Evolutionary conservation across 2,329 filamentous ascomycete species (phyloP).

Genomic region (Colletotrichum lindemuthianum): DNA sequence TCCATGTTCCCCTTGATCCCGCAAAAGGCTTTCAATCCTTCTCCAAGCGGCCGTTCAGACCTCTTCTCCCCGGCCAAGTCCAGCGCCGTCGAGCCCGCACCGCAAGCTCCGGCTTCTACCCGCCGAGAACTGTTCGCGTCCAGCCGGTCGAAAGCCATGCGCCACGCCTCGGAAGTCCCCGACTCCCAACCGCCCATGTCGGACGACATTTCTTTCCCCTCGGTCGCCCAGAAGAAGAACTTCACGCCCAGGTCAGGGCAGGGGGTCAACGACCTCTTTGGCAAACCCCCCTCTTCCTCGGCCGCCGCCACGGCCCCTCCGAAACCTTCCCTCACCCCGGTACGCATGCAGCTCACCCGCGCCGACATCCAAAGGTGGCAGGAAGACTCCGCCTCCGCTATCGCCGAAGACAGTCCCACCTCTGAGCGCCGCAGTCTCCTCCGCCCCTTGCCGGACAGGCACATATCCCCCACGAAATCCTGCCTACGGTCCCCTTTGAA

Average conservation of each 20-base stretch:
- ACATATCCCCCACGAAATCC: slow-evolving; percentile 67
- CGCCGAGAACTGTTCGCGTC: slow-evolving; percentile 24
- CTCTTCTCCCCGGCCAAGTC: slow-evolving; percentile 49
- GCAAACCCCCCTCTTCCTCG: slow-evolving; percentile 36
- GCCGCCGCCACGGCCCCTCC: slow-evolving; percentile 35
- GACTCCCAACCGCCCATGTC: slow-evolving; percentile 44
- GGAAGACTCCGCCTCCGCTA: slow-evolving; percentile 49
- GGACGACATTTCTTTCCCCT: slow-evolving; percentile 45
- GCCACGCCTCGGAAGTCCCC: slow-evolving; percentile 29
- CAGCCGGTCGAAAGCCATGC: background rate
- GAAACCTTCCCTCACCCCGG: slow-evolving; percentile 46
- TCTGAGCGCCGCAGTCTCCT: slow-evolving; percentile 48
- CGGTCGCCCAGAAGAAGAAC: slow-evolving; percentile 58
- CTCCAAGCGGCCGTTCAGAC: slow-evolving; percentile 44
- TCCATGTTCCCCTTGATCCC: slow-evolving; percentile 52
- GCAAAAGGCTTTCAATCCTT: slow-evolving; percentile 47
- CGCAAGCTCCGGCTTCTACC: background rate
- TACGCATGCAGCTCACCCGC: slow-evolving; percentile 53
- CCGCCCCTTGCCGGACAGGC: slow-evolving; percentile 59
- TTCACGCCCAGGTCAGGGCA: slow-evolving; percentile 57
- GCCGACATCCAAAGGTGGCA: slow-evolving; percentile 55
- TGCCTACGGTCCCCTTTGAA: slow-evolving; percentile 67
- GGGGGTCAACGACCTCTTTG: slow-evolving; percentile 51
- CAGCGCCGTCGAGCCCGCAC: slow-evolving; percentile 7
- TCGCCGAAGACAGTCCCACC: slow-evolving; percentile 50